These are phyloP conservation scores for Magnaporthales sp. DNA, from an alignment of 2,329 filamentous ascomycete species.

Conservation along the genomic window DNA sequence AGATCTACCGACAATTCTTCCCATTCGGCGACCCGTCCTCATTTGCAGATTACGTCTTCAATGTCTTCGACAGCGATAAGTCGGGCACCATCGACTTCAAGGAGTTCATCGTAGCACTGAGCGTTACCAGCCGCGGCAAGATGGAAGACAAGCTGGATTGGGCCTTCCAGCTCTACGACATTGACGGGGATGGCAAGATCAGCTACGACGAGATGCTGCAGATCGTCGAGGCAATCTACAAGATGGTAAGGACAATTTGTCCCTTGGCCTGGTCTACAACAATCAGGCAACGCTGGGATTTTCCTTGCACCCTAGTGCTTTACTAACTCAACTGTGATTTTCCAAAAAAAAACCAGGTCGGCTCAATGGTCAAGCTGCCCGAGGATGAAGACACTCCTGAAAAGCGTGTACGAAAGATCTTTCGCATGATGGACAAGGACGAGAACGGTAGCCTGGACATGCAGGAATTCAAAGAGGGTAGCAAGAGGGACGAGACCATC, in stretches of 20 bases:
- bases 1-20: slow-evolving; percentile 99
- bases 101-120: slow-evolving; percentile 97
- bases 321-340: neutral
- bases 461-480: slow-evolving; percentile 98
- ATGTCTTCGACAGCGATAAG: slow-evolving; percentile 96
- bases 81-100: slow-evolving; percentile 98
- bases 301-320: neutral
- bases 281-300: neutral
- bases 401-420: slow-evolving; percentile 97
- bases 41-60: slow-evolving; percentile 98
- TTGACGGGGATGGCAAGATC: slow-evolving; percentile 97
- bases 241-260: slow-evolving; percentile 69
- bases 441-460: slow-evolving; percentile 96
- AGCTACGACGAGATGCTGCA: slow-evolving; percentile 98
- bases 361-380: slow-evolving; percentile 97
- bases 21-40: slow-evolving; percentile 95
- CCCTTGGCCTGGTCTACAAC: no score
- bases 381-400: slow-evolving; percentile 98
- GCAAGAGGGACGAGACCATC: slow-evolving; percentile 97
- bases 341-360: slow-evolving; percentile 62
- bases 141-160: slow-evolving; percentile 99
- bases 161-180: slow-evolving; percentile 99
- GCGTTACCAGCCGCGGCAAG: slow-evolving; percentile 92
- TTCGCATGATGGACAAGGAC: slow-evolving; percentile 99
- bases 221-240: slow-evolving; percentile 99